Conservation (phyloP, 805 yeast genomes). For the Blastobotrys parvus region DNA sequence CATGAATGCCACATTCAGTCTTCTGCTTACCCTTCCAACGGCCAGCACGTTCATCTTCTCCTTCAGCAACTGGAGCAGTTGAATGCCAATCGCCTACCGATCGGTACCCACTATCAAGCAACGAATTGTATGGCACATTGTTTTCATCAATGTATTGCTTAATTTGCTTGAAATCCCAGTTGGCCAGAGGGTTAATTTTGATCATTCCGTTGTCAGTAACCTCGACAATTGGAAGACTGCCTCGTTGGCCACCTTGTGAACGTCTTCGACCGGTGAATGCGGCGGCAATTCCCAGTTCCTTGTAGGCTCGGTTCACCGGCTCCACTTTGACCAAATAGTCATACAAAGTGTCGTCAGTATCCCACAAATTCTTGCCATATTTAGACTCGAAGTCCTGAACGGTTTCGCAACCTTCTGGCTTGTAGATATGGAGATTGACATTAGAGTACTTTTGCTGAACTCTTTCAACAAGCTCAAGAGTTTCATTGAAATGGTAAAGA, state of each 20-base stretch:
- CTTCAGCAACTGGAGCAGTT: constrained; percentile 79
- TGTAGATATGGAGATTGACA: constrained; percentile 52
- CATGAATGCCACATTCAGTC: constrained; percentile 95
- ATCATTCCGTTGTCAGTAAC: constrained; percentile 62
- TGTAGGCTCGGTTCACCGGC: constrained; percentile 80
- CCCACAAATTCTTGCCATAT: constrained; percentile 81
- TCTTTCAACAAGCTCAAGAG: constrained; percentile 59
- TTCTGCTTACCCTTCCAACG: constrained; percentile 91
- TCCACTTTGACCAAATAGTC: constrained; percentile 89
- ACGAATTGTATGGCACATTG: constrained; percentile 76
- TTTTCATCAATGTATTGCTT: constrained; percentile 57
- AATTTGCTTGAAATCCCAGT: constrained; percentile 74
- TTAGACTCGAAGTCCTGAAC: constrained; percentile 56
- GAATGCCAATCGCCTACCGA: constrained; percentile 96
- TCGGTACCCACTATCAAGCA: constrained; percentile 79
- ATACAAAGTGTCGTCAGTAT: constrained; percentile 66
- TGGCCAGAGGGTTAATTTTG: constrained; percentile 82
- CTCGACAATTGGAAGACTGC: constrained; percentile 65
- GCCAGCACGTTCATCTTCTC: constrained; percentile 95
- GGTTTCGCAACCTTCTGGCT: constrained; percentile 49
- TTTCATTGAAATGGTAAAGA: constrained; percentile 90
- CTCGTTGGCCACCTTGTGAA: constrained; percentile 82
- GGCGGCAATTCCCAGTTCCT: constrained; percentile 62
- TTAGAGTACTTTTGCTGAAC: constrained; percentile 50
- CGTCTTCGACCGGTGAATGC: constrained; percentile 88